Conservation (phyloP, 768 basidiomycete genomes). For the Candolleomyces eurysporus region DNA sequence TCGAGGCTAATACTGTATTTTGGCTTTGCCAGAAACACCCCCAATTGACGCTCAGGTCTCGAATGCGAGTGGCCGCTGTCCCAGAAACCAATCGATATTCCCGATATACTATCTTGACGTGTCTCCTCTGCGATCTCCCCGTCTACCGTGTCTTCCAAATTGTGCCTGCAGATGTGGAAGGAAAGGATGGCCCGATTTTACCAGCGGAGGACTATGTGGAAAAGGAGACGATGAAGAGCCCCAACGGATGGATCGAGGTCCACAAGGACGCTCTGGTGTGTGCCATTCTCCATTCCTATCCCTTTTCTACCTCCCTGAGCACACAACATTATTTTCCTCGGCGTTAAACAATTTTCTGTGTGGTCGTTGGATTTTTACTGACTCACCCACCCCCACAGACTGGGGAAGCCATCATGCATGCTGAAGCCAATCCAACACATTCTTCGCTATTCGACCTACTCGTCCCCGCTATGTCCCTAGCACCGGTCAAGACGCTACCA, state of each 20-base stretch:
- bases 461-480: conserved; percentile 32
- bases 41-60: conserved; percentile 66
- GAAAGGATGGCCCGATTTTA: conserved; percentile 60
- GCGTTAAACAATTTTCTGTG: background rate
- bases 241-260: conserved; percentile 73
- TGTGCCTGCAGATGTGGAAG: conserved; percentile 54
- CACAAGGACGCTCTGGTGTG: conserved; percentile 66
- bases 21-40: conserved; percentile 51
- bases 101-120: conserved; percentile 65
- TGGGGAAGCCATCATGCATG: conserved; percentile 33
- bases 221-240: conserved; percentile 64
- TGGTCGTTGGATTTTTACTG: conserved; percentile 11
- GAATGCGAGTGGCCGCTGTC: conserved; percentile 43
- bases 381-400: conserved; percentile 25
- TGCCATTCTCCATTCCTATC: conserved; percentile 17
- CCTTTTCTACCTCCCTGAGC: background rate
- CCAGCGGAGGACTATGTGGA: conserved; percentile 79
- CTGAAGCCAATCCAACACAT: conserved; percentile 41
- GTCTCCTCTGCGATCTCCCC: conserved; percentile 61
- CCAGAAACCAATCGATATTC: conserved; percentile 46
- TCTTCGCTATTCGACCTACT: conserved; percentile 40
- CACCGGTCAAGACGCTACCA: conserved; percentile 23
- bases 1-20: conserved; percentile 10
- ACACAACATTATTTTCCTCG: no score
- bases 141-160: conserved; percentile 71